Evolutionary conservation across 768 basidiomycete genomes (phyloP).

Genomic region (Panaeolus cyanescens): DNA sequence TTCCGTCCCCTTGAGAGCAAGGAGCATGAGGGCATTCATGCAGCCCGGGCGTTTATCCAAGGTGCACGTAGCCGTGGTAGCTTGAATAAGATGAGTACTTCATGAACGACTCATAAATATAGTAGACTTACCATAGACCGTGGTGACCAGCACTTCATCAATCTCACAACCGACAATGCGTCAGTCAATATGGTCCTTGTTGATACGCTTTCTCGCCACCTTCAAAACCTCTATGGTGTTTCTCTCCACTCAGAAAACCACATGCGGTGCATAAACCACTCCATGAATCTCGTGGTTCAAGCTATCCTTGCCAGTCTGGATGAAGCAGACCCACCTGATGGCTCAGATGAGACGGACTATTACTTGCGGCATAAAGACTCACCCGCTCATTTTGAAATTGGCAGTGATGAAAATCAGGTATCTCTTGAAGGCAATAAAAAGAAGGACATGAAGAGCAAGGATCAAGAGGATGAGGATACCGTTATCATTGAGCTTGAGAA

Average conservation of each 20-base stretch:
- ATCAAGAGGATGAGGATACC: slow-evolving; percentile 14
- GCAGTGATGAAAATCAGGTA: slow-evolving; percentile 20
- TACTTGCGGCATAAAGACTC: slow-evolving; percentile 27
- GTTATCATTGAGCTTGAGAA: too few species aligned
- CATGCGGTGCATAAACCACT: slow-evolving; percentile 34
- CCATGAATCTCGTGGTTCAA: slow-evolving; percentile 39
- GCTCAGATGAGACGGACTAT: slow-evolving; percentile 25
- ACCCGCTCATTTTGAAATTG: slow-evolving; percentile 30
- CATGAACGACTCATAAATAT: slow-evolving; percentile 10
- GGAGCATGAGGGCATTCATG: slow-evolving; percentile 33
- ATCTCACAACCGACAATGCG: slow-evolving; percentile 33
- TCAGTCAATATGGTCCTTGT: slow-evolving; percentile 34
- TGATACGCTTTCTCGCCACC: slow-evolving; percentile 15
- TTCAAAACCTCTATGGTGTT: slow-evolving; percentile 25
- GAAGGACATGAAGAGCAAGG: neutral
- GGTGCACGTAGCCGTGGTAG: slow-evolving; percentile 20
- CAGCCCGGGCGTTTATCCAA: slow-evolving; percentile 28
- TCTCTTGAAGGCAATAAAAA: slow-evolving; percentile 19
- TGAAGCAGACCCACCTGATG: slow-evolving; percentile 19
- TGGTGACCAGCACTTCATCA: slow-evolving; percentile 20
- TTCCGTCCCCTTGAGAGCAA: slow-evolving; percentile 31
- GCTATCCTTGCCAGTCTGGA: slow-evolving; percentile 22
- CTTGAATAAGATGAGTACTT: slow-evolving; percentile 34
- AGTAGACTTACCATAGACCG: too few species aligned
- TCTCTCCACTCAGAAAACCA: slow-evolving; percentile 28